Evolutionary conservation across 1,284 basidiomycete species (phyloP).

Genomic region (Termitomyces sp.): DNA sequence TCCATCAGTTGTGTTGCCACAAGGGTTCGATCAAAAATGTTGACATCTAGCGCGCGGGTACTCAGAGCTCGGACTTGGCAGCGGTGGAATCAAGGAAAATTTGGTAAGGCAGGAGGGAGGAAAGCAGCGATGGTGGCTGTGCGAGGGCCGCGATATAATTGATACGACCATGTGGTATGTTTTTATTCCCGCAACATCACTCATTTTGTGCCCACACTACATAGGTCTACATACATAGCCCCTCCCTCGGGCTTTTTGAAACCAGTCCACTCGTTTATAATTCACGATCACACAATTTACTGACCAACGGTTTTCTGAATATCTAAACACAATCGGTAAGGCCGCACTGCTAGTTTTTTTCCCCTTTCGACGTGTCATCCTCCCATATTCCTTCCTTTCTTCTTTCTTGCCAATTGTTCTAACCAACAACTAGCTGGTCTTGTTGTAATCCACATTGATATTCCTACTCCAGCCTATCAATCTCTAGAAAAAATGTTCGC

Average conservation of each 20-base stretch:
- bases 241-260: constrained; percentile 6
- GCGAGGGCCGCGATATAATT: constrained; percentile 4
- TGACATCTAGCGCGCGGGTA: neutral
- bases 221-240: neutral
- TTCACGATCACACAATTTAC: neutral
- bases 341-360: neutral
- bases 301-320: neutral
- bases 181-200: constrained; percentile 8
- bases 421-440: constrained; percentile 13
- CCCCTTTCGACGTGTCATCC: constrained; percentile 5
- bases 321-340: constrained; percentile 3
- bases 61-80: neutral
- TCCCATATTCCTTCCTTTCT: neutral
- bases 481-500: constrained; percentile 34
- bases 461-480: constrained; percentile 3
- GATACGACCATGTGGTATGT: constrained; percentile 1
- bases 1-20: neutral
- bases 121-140: constrained; percentile 6
- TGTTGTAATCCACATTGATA: constrained; percentile 1
- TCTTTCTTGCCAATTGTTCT: neutral
- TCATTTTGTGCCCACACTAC: neutral
- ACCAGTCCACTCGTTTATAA: constrained; percentile 14
- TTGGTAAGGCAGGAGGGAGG: neutral
- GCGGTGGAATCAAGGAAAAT: neutral
- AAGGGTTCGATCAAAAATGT: neutral